phyloP scores from a whole-genome alignment of 1,284 basidiomycete species.

The Tylopilus sp. region DNA sequence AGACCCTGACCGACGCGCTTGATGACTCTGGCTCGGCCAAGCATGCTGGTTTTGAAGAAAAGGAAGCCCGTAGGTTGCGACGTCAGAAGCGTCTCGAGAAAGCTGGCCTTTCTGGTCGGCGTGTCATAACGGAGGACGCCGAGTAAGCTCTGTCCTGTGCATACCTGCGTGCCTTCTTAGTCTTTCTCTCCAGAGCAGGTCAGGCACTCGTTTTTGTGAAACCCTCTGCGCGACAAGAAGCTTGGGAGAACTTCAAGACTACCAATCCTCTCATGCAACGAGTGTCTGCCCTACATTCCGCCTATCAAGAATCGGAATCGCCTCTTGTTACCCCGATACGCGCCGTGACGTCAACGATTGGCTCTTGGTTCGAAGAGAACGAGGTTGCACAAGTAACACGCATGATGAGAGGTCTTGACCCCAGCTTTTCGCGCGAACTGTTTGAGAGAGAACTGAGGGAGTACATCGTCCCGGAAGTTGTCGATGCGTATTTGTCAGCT shows the following conservation, averaged over 20 bases:
- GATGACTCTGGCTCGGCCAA: slow-evolving; percentile 92
- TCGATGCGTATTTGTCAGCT: slow-evolving; percentile 92
- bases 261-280: slow-evolving; percentile 71
- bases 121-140: slow-evolving; percentile 66
- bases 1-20: slow-evolving; percentile 88
- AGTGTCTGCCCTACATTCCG: slow-evolving; percentile 60
- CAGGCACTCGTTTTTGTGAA: slow-evolving; percentile 82
- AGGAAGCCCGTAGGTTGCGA: slow-evolving; percentile 77
- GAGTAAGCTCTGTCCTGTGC: slow-evolving; percentile 57
- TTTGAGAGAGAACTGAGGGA: slow-evolving; percentile 93
- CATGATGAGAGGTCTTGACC: slow-evolving; percentile 85
- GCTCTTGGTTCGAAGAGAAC: slow-evolving; percentile 94
- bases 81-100: slow-evolving; percentile 77
- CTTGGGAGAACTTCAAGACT: slow-evolving; percentile 74
- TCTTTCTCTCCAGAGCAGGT: slow-evolving; percentile 63
- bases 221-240: slow-evolving; percentile 72
- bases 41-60: slow-evolving; percentile 93
- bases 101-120: slow-evolving; percentile 69
- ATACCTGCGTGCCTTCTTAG: slow-evolving; percentile 1
- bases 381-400: slow-evolving; percentile 94
- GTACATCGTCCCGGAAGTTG: slow-evolving; percentile 96
- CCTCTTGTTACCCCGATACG: slow-evolving; percentile 83
- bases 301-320: slow-evolving; percentile 93
- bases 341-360: slow-evolving; percentile 81
- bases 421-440: slow-evolving; percentile 79